Conservation (phyloP, 345 rosid species). For the Hypericum androsaemum region DNA sequence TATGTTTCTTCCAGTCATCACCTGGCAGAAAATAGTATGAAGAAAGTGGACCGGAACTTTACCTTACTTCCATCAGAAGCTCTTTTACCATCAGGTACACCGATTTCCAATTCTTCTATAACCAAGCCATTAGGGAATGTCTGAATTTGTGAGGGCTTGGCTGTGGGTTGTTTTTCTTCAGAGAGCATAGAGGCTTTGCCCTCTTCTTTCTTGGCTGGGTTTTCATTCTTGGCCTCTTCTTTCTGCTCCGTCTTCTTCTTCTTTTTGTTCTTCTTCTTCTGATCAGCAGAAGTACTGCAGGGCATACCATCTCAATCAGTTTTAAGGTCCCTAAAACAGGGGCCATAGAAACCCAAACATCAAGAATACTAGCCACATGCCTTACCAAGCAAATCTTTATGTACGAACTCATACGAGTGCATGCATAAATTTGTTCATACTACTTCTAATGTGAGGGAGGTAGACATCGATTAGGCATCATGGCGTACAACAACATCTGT, state of each 20-base stretch:
- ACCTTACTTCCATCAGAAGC: conserved; percentile 84
- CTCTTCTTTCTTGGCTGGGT: conserved; percentile 25
- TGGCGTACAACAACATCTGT: too few relatives aligned
- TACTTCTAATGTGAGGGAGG: too few relatives aligned
- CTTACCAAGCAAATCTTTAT: neutral
- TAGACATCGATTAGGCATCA: too few relatives aligned
- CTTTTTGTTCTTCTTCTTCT: conserved; percentile 58
- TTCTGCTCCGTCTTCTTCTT: conserved; percentile 46
- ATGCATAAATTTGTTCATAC: too few relatives aligned
- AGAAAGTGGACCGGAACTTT: neutral
- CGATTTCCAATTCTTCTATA: conserved; percentile 74
- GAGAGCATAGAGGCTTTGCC: conserved; percentile 19
- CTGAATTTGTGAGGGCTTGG: conserved; percentile 54
- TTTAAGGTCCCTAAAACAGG: conserved; percentile 24
- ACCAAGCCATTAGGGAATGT: conserved; percentile 76
- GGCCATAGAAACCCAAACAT: conserved; percentile 6
- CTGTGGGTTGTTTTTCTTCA: conserved; percentile 24
- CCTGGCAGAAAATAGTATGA: neutral
- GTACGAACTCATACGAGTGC: neutral
- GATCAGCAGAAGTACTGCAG: conserved; percentile 34
- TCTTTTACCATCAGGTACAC: conserved; percentile 80
- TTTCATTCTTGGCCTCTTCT: conserved; percentile 15
- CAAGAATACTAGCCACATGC: neutral
- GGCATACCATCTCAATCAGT: conserved; percentile 18
- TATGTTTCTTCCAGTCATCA: neutral